Base-by-base conservation (phyloP, 371 early-diverging fungal species). In the Actinomucor elegans region DNA sequence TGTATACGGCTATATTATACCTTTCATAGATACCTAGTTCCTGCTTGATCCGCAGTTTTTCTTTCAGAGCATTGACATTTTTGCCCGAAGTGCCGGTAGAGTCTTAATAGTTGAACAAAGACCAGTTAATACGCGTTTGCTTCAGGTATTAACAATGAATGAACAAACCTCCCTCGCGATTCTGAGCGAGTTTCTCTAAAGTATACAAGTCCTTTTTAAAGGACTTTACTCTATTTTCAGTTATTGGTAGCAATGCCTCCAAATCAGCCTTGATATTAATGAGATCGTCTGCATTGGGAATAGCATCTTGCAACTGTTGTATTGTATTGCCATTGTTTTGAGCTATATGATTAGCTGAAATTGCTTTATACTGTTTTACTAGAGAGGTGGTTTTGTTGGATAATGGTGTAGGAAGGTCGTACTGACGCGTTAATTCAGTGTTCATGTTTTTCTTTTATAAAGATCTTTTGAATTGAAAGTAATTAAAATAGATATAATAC, bases 31-130 rank as follows among this genome's bases (percentile, higher is more conserved):
- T 60, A 50, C 48, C 55, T 27, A 48, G 33, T 35, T 69, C 70
- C 55, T 67, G 69, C 34, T 73, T 73, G 14, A 67, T 55, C 20
- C 61, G 47, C 55, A 59, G 61, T 37, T 63, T 64, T 29, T 68
- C 65, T 26, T 60, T 33, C 36, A 61, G 58, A 8, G 43, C 56
- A 54, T 53, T 59, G 18, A 67, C 56, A 51, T 57, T 61, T 17
- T 64, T 64, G 10, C 65, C 62, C 40, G 61, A 51, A 14, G 59
- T 28, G 23, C 1, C 20, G 32, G 15, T 29, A 28, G 14, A 36
- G 18, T 11, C 26, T 41, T 42, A 27, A 26, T 42, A 15, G 21
- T 6, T 7, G 5, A 20, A 20, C 20, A 5, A 38, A 5, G 2
- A 2, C 18, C 3, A 23, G 2, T 24, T 24, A 14, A 9, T 7